Evolutionary conservation across 805 yeast species (phyloP), one percentile per base, ranked within the genome.

Genomic region (Metschnikowia shivogae): DNA sequence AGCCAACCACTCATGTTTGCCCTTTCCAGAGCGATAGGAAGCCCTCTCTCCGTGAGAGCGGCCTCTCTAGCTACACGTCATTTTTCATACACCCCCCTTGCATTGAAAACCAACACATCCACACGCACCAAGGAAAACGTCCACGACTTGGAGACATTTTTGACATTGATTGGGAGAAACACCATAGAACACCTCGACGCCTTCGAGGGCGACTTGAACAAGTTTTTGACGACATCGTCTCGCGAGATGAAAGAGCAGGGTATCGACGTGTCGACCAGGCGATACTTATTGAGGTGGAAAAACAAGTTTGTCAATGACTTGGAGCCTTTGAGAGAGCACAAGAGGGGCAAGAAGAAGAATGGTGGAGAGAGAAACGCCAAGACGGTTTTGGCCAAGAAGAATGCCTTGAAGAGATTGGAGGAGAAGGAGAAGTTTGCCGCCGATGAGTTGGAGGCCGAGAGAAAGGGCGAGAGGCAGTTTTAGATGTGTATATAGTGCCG

Each of bases 351-450:
- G 72, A 88, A 88, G 74, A 74, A 77, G 56, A 72, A 71, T 56
- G 97, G 97, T 22, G 96, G 97, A 59, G 97, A 89, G 67, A 79
- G 96, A 63, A 84, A 81, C 57, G 77, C 84, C 49, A 80, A 76
- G 57, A 59, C 67, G 12, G 73, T 72, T 17, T 53, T 61, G 50
- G 76, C 76, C 26, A 84, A 82, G 59, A 76, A 75, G 53, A 67
- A 73, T 13, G 92, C 95, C 8, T 77, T 77, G 50, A 62, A 78
- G 65, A 65, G 76, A 43, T 75, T 81, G 44, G 79, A 78, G 54
- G 78, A 80, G 52, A 70, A 74, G 56, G 80, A 71, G 54, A 53
- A 49, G 36, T 64, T 62, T 55, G 62, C 64, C 45, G 57, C 61
- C 39, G 60, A 63, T 45, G 72, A 68, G 51, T 58, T 65, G 54